These are phyloP conservation scores for Aureobasidium leucospermi DNA, from an alignment of 2,329 filamentous ascomycete genomes.

Conservation along the genomic window DNA sequence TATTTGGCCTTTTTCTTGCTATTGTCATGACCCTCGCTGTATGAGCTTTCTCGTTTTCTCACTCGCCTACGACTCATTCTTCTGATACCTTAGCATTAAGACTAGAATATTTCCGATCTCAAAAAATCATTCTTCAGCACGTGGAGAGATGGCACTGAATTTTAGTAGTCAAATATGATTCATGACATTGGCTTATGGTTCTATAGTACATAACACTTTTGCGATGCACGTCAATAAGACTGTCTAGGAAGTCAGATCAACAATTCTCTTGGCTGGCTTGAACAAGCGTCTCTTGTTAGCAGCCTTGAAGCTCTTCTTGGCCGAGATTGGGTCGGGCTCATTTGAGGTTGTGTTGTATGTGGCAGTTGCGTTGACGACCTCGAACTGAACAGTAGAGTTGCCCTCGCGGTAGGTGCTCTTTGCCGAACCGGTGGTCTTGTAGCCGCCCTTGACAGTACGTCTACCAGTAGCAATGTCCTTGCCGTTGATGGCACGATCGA, in stretches of 20 bases:
- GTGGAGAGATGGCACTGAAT: too few species aligned
- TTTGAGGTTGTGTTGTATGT: constrained; percentile 14
- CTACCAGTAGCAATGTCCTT: constrained; percentile 47
- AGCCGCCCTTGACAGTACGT: constrained; percentile 28
- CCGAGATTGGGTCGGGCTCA: constrained; percentile 1
- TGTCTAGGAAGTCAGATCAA: neutral
- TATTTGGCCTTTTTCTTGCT: neutral
- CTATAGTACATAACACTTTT: neutral
- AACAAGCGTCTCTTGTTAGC: constrained; percentile 9
- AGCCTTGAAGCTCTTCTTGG: constrained; percentile 3
- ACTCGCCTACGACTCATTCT: neutral
- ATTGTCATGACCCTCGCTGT: too few species aligned
- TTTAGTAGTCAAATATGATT: neutral
- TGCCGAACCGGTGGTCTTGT: constrained; percentile 29
- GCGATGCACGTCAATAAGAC: neutral
- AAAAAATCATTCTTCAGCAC: too few species aligned
- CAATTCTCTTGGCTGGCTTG: constrained; percentile 6
- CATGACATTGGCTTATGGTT: too few species aligned
- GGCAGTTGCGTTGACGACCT: neutral
- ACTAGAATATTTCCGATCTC: too few species aligned
- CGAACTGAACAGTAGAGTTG: constrained; percentile 14
- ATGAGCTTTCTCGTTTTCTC: neutral
- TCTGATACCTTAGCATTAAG: too few species aligned
- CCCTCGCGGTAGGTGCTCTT: constrained; percentile 37
- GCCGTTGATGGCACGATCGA: constrained; percentile 42